Evolutionary conservation across 2,329 filamentous ascomycete species (phyloP).

Genomic region (Sclerotinia nivalis): DNA sequence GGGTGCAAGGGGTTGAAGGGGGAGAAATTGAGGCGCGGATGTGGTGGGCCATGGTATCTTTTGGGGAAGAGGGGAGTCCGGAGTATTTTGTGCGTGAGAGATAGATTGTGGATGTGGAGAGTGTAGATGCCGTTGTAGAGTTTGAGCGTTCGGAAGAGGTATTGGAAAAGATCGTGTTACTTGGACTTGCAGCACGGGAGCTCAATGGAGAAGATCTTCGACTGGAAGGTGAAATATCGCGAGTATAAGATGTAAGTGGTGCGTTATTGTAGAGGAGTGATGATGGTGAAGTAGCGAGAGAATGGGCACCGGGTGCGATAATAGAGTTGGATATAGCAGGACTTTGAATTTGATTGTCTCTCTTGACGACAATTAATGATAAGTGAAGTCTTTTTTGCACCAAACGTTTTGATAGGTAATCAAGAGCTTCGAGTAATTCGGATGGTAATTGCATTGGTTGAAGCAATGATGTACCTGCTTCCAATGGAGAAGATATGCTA

Average conservation of each 20-base stretch:
- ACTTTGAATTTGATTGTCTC: slow-evolving; percentile 48
- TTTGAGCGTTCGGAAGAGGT: slow-evolving; percentile 25
- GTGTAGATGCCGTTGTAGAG: slow-evolving; percentile 24
- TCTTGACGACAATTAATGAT: slow-evolving; percentile 58
- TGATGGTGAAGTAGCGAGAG: slow-evolving; percentile 27
- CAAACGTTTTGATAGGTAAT: slow-evolving; percentile 58
- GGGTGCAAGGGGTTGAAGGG: slow-evolving; percentile 30
- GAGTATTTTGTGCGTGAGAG: slow-evolving; percentile 35
- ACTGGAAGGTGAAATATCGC: neutral
- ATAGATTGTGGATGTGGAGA: slow-evolving; percentile 22
- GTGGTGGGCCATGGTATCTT: slow-evolving; percentile 26
- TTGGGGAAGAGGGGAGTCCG: slow-evolving; percentile 34
- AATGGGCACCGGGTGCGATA: slow-evolving; percentile 14
- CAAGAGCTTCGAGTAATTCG: slow-evolving; percentile 56
- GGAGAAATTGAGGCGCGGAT: neutral
- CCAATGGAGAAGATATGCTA: slow-evolving; percentile 62
- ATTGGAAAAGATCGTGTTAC: slow-evolving; percentile 21
- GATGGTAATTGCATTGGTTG: slow-evolving; percentile 58
- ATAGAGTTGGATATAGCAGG: slow-evolving; percentile 14
- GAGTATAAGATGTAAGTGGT: slow-evolving; percentile 18
- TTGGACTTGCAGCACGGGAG: slow-evolving; percentile 25
- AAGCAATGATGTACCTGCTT: slow-evolving; percentile 61
- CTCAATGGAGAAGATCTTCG: slow-evolving; percentile 19
- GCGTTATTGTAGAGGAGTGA: slow-evolving; percentile 28
- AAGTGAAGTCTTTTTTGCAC: slow-evolving; percentile 57